Evolutionary conservation across 257 asterid species (phyloP).

Genomic region (Thymus quinquecostatus): DNA sequence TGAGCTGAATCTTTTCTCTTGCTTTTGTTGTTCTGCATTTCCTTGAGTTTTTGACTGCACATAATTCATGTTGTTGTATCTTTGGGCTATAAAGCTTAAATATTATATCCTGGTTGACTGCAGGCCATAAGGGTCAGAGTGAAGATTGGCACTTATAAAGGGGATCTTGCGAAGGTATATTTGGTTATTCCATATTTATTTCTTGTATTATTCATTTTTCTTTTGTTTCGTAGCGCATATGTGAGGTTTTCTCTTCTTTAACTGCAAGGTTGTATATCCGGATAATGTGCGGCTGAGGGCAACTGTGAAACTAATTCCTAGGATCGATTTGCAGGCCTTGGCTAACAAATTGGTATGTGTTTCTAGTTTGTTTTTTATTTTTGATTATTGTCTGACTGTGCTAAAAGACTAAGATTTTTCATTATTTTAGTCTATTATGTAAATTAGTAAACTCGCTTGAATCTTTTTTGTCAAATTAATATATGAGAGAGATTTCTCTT

Average conservation of each 20-base stretch:
- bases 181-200: neutral
- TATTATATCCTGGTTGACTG: slow-evolving; percentile 24
- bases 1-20: slow-evolving; percentile 7
- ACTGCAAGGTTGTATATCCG: slow-evolving; percentile 76
- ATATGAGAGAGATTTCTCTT: too few species aligned
- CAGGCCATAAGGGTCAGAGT: slow-evolving; percentile 96
- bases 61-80: slow-evolving; percentile 10
- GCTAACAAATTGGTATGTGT: slow-evolving; percentile 76
- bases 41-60: neutral
- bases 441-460: too few species aligned
- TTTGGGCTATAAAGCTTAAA: slow-evolving; percentile 15
- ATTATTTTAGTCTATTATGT: too few species aligned
- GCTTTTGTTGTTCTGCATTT: slow-evolving; percentile 1
- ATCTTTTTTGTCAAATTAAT: too few species aligned
- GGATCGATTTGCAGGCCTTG: slow-evolving; percentile 87
- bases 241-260: slow-evolving; percentile 22
- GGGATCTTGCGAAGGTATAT: slow-evolving; percentile 87
- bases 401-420: neutral
- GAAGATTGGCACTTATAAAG: slow-evolving; percentile 87
- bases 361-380: slow-evolving; percentile 1
- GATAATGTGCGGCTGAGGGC: slow-evolving; percentile 89
- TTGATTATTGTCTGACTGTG: slow-evolving; percentile 8
- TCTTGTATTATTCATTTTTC: neutral
- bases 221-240: neutral
- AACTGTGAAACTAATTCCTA: slow-evolving; percentile 82